phyloP scores from a whole-genome alignment of 139 green algal species.

The Closterium sp. region DNA sequence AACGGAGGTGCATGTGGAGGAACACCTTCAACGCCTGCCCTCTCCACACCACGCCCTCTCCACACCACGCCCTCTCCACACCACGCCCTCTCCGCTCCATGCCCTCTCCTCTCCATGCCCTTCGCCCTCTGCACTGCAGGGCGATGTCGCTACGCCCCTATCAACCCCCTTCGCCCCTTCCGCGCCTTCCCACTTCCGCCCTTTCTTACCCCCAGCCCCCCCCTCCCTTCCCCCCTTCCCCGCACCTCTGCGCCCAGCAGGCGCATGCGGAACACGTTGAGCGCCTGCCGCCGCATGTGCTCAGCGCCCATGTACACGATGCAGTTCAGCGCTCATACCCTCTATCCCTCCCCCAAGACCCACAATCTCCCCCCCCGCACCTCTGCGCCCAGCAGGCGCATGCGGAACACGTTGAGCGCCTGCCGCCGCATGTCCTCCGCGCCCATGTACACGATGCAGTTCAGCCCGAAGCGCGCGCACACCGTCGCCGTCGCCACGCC shows the following conservation, averaged over 20 bases:
- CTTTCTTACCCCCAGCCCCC: not conserved
- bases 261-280: conserved; percentile 99
- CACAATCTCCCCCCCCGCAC: conserved; percentile 46
- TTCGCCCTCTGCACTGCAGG: too few relatives aligned
- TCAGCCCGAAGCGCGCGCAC: conserved; percentile 87
- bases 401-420: conserved; percentile 98
- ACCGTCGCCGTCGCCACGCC: conserved; percentile 96
- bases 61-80: too few relatives aligned
- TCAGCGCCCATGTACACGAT: conserved; percentile 98
- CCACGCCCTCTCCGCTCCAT: too few relatives aligned
- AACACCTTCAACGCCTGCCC: too few relatives aligned
- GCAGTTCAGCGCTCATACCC: conserved; percentile 57
- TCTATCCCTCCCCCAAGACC: not conserved
- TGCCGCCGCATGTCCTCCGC: conserved; percentile 94
- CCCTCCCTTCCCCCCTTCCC: too few relatives aligned
- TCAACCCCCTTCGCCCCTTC: too few relatives aligned
- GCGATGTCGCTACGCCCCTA: too few relatives aligned
- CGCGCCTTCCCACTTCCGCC: not conserved
- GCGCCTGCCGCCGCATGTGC: conserved; percentile 94
- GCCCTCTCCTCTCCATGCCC: too few relatives aligned
- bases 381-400: conserved; percentile 95
- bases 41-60: too few relatives aligned
- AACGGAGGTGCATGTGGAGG: too few relatives aligned
- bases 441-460: conserved; percentile 99
- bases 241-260: conserved; percentile 91